Base-by-base conservation (phyloP, 164 flowering plant genomes). In the Amborella trichopoda region DNA sequence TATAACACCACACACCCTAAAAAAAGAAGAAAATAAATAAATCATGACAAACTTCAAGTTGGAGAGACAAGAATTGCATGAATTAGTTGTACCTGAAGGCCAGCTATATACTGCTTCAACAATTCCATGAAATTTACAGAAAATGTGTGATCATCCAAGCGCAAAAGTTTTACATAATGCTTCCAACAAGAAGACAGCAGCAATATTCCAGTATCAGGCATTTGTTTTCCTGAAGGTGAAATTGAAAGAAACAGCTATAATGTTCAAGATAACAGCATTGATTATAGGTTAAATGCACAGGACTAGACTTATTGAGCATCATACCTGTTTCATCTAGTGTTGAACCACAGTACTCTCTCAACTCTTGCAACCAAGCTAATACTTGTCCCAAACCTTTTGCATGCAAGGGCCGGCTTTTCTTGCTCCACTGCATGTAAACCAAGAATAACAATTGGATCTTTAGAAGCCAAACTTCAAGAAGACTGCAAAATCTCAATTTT, bases 141-240 rank as follows among this genome's bases (percentile, higher is more conserved):
- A 54, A 71, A 55, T 44, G 58, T 67, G 44, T 23, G 63, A 56
- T 83, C 83, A 62, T 74, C 88, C 62, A 87, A 59, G 52, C 59
- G 75, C 65, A 77, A 54, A 28, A 81, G 78, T 59, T 65, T 54
- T 58, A 77, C 54, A 48, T 77, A 87, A 63, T 83, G 83, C 70
- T 73, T 87, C 94, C 94, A 79, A 63, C 94, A 87, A 56, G 94
- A 87, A 42, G 74, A 69, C 23, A 87, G 78, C 52, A 83, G 59
- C 56, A 65, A 54, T 9, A 51, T 49, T 55, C 82, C 79, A 30
- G 70, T 54, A 56, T 61, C 71, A 9, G 56, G 30, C 46, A 48
- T 50, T 39, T 59, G 49, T 32, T 56, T 48, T 28, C 65, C 86
- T 81, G 74, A 37, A 37, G 1, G 13, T 14, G n/a, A 37, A 5